These are phyloP conservation scores for Leccinum variicolor DNA, from an alignment of 768 basidiomycete genomes.

Conservation along the genomic window DNA sequence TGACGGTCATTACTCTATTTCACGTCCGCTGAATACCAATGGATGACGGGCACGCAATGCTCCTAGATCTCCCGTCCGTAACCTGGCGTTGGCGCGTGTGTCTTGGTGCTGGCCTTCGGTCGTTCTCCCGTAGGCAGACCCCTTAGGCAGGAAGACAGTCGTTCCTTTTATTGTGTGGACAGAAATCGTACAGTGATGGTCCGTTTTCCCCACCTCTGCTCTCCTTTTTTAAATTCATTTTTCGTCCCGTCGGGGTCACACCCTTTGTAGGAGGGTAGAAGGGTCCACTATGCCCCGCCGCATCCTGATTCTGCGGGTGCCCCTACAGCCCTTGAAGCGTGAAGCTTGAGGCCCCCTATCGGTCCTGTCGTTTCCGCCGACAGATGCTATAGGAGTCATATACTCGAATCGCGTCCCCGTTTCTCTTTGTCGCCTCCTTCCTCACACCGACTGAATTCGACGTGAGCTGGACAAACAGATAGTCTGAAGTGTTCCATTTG, in stretches of 20 bases:
- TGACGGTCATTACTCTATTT: slow-evolving; percentile 47
- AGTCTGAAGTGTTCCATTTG: neutral
- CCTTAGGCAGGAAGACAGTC: no score
- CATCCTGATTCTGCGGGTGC: no score
- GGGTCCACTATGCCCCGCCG: no score
- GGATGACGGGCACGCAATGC: slow-evolving; percentile 41
- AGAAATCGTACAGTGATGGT: neutral
- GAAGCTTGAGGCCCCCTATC: no score
- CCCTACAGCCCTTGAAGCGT: no score
- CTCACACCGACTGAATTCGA: neutral
- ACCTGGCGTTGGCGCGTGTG: neutral
- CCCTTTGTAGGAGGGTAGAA: no score
- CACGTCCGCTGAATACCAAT: slow-evolving; percentile 7
- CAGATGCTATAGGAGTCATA: no score
- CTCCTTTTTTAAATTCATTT: neutral
- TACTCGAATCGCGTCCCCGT: neutral
- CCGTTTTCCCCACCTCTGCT: neutral
- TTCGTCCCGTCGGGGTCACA: no score
- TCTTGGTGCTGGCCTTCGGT: neutral
- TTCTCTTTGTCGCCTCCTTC: neutral
- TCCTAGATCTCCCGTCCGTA: slow-evolving; percentile 30
- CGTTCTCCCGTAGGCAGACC: no score
- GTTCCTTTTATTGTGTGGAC: no score
- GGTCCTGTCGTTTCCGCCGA: no score
- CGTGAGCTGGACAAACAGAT: neutral